Percentiles rank a stretch among this genome's conserved stretches.
These are phyloP conservation scores for Leccinum disarticulatum DNA, from an alignment of 768 basidiomycete genomes.

Conservation along the genomic window DNA sequence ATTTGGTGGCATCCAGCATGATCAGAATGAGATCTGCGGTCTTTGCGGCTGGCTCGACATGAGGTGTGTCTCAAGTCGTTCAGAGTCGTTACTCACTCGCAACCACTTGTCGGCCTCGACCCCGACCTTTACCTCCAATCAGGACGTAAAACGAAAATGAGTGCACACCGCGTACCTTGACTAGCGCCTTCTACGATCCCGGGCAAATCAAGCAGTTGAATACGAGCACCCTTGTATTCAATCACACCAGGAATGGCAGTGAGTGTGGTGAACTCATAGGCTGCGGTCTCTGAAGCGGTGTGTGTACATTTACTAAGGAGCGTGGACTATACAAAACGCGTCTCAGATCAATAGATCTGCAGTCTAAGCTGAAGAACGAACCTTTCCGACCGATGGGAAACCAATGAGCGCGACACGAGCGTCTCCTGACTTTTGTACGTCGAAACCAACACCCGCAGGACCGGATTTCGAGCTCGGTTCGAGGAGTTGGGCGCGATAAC, in stretches of 20 bases:
- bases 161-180: slow-evolving; percentile 45
- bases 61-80: neutral
- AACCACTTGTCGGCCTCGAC: slow-evolving; percentile 94
- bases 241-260: slow-evolving; percentile 97
- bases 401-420: slow-evolving; percentile 91
- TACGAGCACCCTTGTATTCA: slow-evolving; percentile 90
- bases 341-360: slow-evolving; percentile 6
- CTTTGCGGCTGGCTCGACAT: slow-evolving; percentile 58
- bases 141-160: neutral
- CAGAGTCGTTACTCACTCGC: slow-evolving; percentile 52
- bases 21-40: slow-evolving; percentile 92
- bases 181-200: slow-evolving; percentile 95
- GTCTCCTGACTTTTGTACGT: slow-evolving; percentile 86
- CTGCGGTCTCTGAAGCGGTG: slow-evolving; percentile 84
- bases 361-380: slow-evolving; percentile 18
- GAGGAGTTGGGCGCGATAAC: slow-evolving; percentile 92
- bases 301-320: slow-evolving; percentile 89
- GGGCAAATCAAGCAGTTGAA: slow-evolving; percentile 93
- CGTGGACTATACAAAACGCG: slow-evolving; percentile 61
- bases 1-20: slow-evolving; percentile 92
- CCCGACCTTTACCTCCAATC: slow-evolving; percentile 52
- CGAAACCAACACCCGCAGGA: slow-evolving; percentile 80
- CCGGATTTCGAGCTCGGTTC: slow-evolving; percentile 88
- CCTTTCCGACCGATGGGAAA: slow-evolving; percentile 95
- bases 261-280: slow-evolving; percentile 94